These are phyloP conservation scores for Lipomyces chichibuensis DNA, from an alignment of 805 yeast genomes.

Conservation along the genomic window DNA sequence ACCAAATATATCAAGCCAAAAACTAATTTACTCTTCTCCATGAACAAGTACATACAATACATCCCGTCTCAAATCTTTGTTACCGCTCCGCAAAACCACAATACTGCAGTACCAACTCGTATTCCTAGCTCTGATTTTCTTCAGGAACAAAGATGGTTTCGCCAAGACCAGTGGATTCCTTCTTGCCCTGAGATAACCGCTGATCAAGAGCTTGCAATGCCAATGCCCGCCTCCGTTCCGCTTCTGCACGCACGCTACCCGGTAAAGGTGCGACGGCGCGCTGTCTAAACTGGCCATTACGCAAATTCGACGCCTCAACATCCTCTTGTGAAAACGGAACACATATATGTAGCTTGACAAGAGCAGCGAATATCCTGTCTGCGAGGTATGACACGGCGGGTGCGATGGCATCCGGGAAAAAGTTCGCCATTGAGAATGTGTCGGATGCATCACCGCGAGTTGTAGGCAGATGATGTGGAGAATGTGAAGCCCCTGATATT, in stretches of 20 bases:
- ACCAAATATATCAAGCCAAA: not conserved
- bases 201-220: slow-evolving; percentile 45
- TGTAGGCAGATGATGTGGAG: slow-evolving; percentile 1
- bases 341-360: slow-evolving; percentile 27
- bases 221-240: slow-evolving; percentile 44
- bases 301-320: slow-evolving; percentile 30
- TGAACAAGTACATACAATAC: not conserved
- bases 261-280: slow-evolving; percentile 34
- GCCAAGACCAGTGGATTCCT: slow-evolving; percentile 26
- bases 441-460: slow-evolving; percentile 87
- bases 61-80: not conserved
- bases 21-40: not conserved
- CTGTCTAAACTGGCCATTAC: slow-evolving; percentile 33
- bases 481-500: not conserved
- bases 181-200: slow-evolving; percentile 32
- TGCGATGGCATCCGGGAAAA: slow-evolving; percentile 67
- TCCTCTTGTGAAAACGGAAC: slow-evolving; percentile 34
- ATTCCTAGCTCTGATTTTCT: slow-evolving; percentile 46
- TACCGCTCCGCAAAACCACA: not conserved
- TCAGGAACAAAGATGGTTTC: slow-evolving; percentile 33
- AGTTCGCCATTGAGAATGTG: slow-evolving; percentile 77
- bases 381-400: slow-evolving; percentile 43
- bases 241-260: slow-evolving; percentile 43
- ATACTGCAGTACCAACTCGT: not conserved
- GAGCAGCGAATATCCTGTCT: slow-evolving; percentile 9